Evolutionary conservation across 2,329 filamentous ascomycete species (phyloP).

Genomic region (Pyrenochaeta sp.): DNA sequence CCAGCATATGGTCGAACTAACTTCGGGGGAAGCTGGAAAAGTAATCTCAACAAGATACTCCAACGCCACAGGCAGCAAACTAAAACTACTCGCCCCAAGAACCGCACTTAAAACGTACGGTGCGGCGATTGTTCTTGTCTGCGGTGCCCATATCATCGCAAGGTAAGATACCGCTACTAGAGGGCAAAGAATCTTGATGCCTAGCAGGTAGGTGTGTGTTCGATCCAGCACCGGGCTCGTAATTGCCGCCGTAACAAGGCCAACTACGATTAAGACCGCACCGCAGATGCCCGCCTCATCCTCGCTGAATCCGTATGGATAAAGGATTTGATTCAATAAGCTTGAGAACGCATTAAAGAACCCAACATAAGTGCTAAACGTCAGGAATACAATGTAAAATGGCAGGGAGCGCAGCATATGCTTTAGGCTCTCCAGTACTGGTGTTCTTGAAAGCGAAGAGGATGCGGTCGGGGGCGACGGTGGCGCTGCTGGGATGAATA

Average conservation of each 20-base stretch:
- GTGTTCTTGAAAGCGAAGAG: constrained; percentile 61
- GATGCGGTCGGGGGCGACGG: constrained; percentile 80
- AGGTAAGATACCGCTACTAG: constrained; percentile 78
- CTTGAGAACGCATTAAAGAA: constrained; percentile 94
- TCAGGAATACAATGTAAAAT: constrained; percentile 81
- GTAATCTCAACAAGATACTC: constrained; percentile 89
- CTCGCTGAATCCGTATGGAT: constrained; percentile 84
- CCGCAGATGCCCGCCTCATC: constrained; percentile 89
- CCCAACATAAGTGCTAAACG: constrained; percentile 86
- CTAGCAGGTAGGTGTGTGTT: constrained; percentile 78
- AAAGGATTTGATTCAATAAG: constrained; percentile 87
- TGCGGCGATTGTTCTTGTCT: constrained; percentile 67
- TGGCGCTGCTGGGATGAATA: constrained; percentile 80
- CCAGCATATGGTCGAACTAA: constrained; percentile 87
- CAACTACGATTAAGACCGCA: constrained; percentile 87
- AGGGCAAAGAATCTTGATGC: constrained; percentile 78
- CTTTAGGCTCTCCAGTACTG: constrained; percentile 64
- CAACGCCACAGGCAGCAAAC: constrained; percentile 81
- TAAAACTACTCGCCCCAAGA: constrained; percentile 82
- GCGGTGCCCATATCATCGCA: constrained; percentile 80
- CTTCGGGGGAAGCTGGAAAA: constrained; percentile 85
- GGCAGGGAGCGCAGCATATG: constrained; percentile 65
- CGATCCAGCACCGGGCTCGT: constrained; percentile 84
- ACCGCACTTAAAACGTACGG: constrained; percentile 79
- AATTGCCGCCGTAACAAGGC: constrained; percentile 79